Base-by-base conservation (phyloP, 179 eudicot genomes). In the Carnegiea gigantea region DNA sequence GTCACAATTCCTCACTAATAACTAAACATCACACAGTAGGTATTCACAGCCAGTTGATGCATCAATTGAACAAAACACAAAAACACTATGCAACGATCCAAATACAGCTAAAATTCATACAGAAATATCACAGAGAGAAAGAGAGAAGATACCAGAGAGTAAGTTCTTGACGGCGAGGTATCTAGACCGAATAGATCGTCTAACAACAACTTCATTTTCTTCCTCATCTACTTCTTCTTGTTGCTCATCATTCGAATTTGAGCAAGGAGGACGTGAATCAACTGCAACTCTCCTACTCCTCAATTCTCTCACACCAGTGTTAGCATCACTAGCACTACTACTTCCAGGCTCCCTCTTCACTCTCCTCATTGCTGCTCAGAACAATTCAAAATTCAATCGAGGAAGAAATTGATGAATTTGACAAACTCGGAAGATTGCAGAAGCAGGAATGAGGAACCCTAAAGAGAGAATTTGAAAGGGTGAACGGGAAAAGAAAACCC, bases 151-250 rank as follows among this genome's bases (percentile, higher is more conserved):
- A 94, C 99, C 97, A 11, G 82, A 74, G 12, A 96, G 89, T 23
- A 88, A 86, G 57, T 83, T 92, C 82, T 96, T 92, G 28, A 96
- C 89, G 28, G 88, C 93, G 21, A 87, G 93, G 75, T 92, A 96
- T 40, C 87, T 87, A 3, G 93, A 91, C 2, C 98, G 95, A 14
- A 96, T 91, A 84, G 86, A 87, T 75, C 99, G 86, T 75, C 98
- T 86, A 3, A 82, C 68, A 75, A 71, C 78, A 48, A 85, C 84
- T 44, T 79, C 84, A 44, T 84, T 88, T 14, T 85, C 89, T 24
- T 40, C 87, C 65, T 86, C 88, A 5, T 43, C 79, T 14, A 18
- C 82, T 7, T 79, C 79, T 10, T 36, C 62, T n/a, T 46, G 49
- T 1, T 43, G 73, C 44, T 70, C 73, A 7, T 40, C 44, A 67